Evolutionary conservation across 176 grass and related monocot genomes (phyloP).

Genomic region (Chrysopogon serrulatus): DNA sequence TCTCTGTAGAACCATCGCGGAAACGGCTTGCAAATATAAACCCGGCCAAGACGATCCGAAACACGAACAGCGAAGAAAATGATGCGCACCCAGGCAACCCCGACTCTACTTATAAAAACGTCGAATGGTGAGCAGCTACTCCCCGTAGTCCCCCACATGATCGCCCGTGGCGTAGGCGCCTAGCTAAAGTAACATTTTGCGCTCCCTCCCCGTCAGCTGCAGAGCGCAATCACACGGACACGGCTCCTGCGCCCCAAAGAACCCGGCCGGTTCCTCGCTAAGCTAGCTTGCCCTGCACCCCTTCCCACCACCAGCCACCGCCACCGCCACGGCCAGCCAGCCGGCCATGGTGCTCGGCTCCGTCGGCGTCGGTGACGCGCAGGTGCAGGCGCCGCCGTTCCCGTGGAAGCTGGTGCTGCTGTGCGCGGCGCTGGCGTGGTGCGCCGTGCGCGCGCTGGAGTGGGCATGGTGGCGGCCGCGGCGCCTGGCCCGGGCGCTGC

Average conservation of each 20-base stretch:
- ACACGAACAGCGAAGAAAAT: neutral
- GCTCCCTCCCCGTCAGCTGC: neutral
- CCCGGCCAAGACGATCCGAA: neutral
- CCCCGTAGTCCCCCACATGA: too few relatives aligned
- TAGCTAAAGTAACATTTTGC: neutral
- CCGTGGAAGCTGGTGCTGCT: slow-evolving; percentile 4
- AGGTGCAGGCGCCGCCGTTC: neutral
- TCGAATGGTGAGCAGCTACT: neutral
- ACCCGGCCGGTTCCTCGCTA: neutral
- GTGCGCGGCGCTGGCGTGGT: slow-evolving; percentile 28
- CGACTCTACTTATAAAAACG: slow-evolving; percentile 4
- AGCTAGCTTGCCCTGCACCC: neutral
- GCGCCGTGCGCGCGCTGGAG: slow-evolving; percentile 32
- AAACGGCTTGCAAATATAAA: neutral
- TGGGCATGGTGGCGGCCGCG: slow-evolving; percentile 63
- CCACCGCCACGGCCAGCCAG: neutral
- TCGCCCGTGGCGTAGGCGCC: neutral
- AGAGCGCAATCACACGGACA: neutral
- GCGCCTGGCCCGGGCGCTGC: slow-evolving; percentile 31
- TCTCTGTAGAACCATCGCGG: slow-evolving; percentile 25
- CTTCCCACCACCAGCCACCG: neutral
- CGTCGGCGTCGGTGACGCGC: neutral
- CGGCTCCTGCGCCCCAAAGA: neutral
- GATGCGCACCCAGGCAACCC: neutral
- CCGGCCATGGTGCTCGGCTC: neutral